A percentile compares a stretch with the other conserved stretches of the same genome.
phyloP scores from a whole-genome alignment of 306 rosid species.

The Dryas drummondii region DNA sequence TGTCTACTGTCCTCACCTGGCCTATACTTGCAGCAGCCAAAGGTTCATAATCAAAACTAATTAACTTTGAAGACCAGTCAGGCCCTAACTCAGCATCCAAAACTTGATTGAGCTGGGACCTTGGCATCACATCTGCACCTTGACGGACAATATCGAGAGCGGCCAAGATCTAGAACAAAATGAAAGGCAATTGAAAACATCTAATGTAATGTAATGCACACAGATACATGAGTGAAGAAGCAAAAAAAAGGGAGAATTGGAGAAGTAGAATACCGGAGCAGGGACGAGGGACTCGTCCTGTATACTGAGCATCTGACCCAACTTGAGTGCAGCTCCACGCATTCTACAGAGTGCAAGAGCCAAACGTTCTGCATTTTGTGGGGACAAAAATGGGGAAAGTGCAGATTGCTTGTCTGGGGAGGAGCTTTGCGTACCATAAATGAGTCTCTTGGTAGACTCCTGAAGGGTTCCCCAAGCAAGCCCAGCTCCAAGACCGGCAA shows the following conservation, averaged over 20 bases:
- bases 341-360: slow-evolving; percentile 89
- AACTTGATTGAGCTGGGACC: slow-evolving; percentile 84
- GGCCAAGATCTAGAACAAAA: slow-evolving; percentile 66
- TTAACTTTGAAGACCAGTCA: slow-evolving; percentile 71
- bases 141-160: slow-evolving; percentile 94
- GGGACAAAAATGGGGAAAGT: slow-evolving; percentile 71
- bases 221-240: too few species aligned
- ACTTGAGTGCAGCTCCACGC: slow-evolving; percentile 95
- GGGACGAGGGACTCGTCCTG: slow-evolving; percentile 95
- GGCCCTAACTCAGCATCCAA: slow-evolving; percentile 79
- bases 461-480: slow-evolving; percentile 96
- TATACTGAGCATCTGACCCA: slow-evolving; percentile 97
- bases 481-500: slow-evolving; percentile 93
- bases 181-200: slow-evolving; percentile 16
- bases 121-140: slow-evolving; percentile 98
- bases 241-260: background rate
- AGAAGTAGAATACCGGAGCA: slow-evolving; percentile 57
- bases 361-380: slow-evolving; percentile 77
- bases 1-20: slow-evolving; percentile 53
- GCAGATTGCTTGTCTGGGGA: slow-evolving; percentile 45
- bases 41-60: slow-evolving; percentile 86
- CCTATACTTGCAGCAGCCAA: slow-evolving; percentile 97
- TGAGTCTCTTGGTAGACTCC: slow-evolving; percentile 87
- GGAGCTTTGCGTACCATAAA: slow-evolving; percentile 51
- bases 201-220: slow-evolving; percentile 1